Evolutionary conservation across 75 land plant genomes (phyloP), one percentile per base, ranked within the genome.

Genomic region (Selaginella moellendorffii): DNA sequence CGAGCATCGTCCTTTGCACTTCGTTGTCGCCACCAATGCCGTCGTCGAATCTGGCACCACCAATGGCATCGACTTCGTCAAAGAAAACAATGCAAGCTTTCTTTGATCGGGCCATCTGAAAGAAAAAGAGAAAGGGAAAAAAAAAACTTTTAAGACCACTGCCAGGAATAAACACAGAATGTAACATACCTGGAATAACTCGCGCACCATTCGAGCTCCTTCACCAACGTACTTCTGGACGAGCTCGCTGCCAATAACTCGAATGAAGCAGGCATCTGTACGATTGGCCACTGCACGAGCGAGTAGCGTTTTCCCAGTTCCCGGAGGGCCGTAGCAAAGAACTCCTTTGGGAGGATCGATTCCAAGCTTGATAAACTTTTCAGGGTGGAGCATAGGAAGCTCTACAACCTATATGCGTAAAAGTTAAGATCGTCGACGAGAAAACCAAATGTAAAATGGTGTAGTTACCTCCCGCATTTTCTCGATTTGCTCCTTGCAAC

Each of bases 11-110:
- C 21, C 98, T 76, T 63, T 93, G 98, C 0, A 93, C 98, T 72
- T 93, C 98, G 77, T 93, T 93, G 68, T 93, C 98, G 42, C 98
- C 96, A 66, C 98, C 98, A 31, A 83, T 77, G 28, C 98, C 98
- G 78, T 93, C 98, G 71, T 93, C 98, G 69, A 93, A 93, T 27
- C 98, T 90, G 42, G 98, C 96, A 46, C 98, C 98, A 22, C 98
- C 98, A 58, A 93, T 93, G 28, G 98, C 98, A 79, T 93, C 98
- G 18, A 93, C 87, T 82, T 93, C 98, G 77, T 93, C 98, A 80
- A 93, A 93, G 42, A 93, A 93, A 0, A 93, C 96, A 76, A 93
- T 93, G 75, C 98, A 93, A 22, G 98, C 96, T 52, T 91, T 91
- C 64, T 91, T 91, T 28, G 97, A 88, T 5, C 96, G 78, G 8